Evolutionary conservation across 2,329 filamentous ascomycete genomes (phyloP), one percentile per base, ranked within the genome.

Genomic region (Colletotrichum plurivorum): DNA sequence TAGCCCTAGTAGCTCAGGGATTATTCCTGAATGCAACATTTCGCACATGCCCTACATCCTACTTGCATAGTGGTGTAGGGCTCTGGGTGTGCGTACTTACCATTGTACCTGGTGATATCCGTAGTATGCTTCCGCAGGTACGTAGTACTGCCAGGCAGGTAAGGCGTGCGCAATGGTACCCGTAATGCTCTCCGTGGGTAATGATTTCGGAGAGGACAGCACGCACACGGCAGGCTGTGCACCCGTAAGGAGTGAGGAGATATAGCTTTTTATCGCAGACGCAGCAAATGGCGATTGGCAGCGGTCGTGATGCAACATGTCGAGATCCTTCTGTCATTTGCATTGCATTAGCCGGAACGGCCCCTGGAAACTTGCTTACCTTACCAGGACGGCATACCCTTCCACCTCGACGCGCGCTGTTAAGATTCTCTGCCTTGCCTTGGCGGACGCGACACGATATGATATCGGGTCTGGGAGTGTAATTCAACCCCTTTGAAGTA

Each of bases 331-430:
- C 51, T 52, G 55, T 69, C 62, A 69, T 69, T 68, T 70, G 67
- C 22, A 68, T 63, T 70, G 67, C 63, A 70, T 70, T 68, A 70
- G 67, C 48, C 67, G 57, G 52, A 70, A 68, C 67, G 18, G 36
- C 56, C 62, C 62, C 62, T 56, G 62, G 62, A 16, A 39, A 36
- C 31, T 36, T 36, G 31, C 31, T 36, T 36, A n/a, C 45, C 16
- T 20, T n/a, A 48, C 15, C 16, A n/a, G 45, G 18, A n/a, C 16
- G 18, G 45, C 16, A n/a, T 20, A 48, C 16, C 18, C 15, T 15
- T n/a, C 16, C 13, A n/a, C 45, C 45, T 22, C 20, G 20, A 22
- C 20, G 20, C 20, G 20, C 12, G 45, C 45, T n/a, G 45, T n/a
- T 8, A 67, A 56, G 43, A 57, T 64, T 64, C 39, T 45, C 41